Evolutionary conservation across 768 basidiomycete genomes (phyloP), one percentile per base, ranked within the genome.

Genomic region (Rickenella mellea): DNA sequence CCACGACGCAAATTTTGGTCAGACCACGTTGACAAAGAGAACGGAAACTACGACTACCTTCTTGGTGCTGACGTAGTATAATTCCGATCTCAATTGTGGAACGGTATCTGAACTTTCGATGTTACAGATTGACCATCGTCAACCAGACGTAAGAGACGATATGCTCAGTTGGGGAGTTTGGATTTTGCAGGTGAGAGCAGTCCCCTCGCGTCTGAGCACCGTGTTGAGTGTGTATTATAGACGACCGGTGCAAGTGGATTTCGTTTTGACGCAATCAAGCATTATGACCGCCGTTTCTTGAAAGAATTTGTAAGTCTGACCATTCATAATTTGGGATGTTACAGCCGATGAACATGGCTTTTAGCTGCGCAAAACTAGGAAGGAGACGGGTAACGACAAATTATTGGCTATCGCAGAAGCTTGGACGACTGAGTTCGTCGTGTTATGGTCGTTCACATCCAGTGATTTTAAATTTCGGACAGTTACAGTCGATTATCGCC

Each of bases 181-280:
- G 87, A 67, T 89, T 30, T 58, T 92, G 14, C 65, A 73, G 49
- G 75, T 73, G 14, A 20, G 36, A 41, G n/a, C 11, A 17, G 37
- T 40, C 37, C 21, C 22, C 28, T 46, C 11, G 9, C 21, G 6
- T 32, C 37, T 36, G 45, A 17, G 29, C 30, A 4, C n/a, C 39
- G 9, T 9, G 26, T 25, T 15, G 21, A 22, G 17, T n/a, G 21
- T 9, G 19, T 36, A 26, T 7, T 24, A 17, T 40, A 88, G 85
- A 79, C 74, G 1, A 84, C 80, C 2, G 74, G 73, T 6, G 80
- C 74, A 9, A 60, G 62, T 25, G 92, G 91, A 10, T 90, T 92
- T 58, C 73, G 90, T 38, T 69, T 94, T 22, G 92, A 94, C 55
- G 92, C 91, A 14, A 84, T 92, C 49, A 96, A 94, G 57, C 92